Percentiles rank a stretch among this genome's conserved stretches.
Conservation (phyloP, 306 rosid species). For the Gillenia trifoliata region DNA sequence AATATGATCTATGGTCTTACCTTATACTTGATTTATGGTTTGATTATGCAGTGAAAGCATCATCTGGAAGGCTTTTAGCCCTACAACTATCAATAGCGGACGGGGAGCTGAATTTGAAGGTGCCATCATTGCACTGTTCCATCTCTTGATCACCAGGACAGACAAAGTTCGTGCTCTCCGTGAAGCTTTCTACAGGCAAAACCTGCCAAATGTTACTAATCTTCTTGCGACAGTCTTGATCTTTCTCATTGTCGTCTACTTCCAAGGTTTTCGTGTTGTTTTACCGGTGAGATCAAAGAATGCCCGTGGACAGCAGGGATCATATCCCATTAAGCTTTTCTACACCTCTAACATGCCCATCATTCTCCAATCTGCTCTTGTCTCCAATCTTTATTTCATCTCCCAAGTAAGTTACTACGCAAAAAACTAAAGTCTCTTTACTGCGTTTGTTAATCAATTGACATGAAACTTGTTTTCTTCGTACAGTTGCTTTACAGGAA, state of each 20-base stretch:
- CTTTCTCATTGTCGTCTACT: conserved; percentile 79
- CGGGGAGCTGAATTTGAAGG: conserved; percentile 97
- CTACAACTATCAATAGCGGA: conserved; percentile 89
- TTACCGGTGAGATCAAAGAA: conserved; percentile 93
- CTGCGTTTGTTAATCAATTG: neutral
- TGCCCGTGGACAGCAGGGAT: conserved; percentile 93
- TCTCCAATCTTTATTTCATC: conserved; percentile 82
- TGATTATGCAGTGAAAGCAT: conserved; percentile 60
- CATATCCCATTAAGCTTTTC: conserved; percentile 89
- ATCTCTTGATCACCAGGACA: conserved; percentile 72
- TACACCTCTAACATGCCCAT: conserved; percentile 98
- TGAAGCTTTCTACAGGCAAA: conserved; percentile 88
- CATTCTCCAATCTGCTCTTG: conserved; percentile 93
- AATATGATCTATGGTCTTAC: neutral
- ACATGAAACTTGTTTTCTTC: neutral
- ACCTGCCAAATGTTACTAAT: conserved; percentile 90
- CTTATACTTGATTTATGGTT: neutral
- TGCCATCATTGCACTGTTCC: conserved; percentile 86
- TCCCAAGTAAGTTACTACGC: conserved; percentile 54
- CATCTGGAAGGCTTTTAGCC: conserved; percentile 94
- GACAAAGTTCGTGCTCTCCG: conserved; percentile 88
- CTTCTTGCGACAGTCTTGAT: conserved; percentile 80
- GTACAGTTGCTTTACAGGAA: conserved; percentile 69
- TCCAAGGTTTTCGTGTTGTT: conserved; percentile 96
- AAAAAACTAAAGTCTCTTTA: neutral